phyloP scores from a whole-genome alignment of 108 stramenopile species.

The Cyclotella choctawhatcheeana region DNA sequence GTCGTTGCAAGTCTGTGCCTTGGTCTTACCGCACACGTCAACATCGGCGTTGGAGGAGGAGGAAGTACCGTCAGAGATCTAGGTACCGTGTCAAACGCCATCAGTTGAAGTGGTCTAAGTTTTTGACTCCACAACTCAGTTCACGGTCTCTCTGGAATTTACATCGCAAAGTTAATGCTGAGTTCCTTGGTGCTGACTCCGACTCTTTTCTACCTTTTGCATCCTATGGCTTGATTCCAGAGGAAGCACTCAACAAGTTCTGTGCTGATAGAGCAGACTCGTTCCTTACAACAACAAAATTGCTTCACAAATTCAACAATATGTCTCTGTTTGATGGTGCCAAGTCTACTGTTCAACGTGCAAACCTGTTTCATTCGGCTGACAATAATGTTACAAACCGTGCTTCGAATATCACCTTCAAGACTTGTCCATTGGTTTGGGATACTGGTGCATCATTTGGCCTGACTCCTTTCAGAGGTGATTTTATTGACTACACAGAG shows the following conservation, averaged over 20 bases:
- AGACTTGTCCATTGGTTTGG: constrained; percentile 1
- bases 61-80: background rate
- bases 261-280: background rate
- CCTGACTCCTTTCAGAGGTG: constrained; percentile 6
- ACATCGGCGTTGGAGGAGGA: constrained; percentile 18
- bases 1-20: background rate
- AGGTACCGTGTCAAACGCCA: background rate
- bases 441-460: constrained; percentile 32
- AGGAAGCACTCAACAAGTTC: background rate
- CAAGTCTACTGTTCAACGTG: background rate
- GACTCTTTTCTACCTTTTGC: background rate
- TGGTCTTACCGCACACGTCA: constrained; percentile 2
- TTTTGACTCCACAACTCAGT: background rate
- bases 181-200: background rate
- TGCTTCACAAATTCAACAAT: background rate
- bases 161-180: background rate
- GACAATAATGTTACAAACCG: too few species aligned
- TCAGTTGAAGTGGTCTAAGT: background rate
- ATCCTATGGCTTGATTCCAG: background rate
- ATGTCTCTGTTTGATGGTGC: background rate
- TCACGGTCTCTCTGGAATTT: background rate
- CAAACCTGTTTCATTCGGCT: background rate
- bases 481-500: constrained; percentile 21
- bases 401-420: background rate
- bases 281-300: background rate